Evolutionary conservation across 2,329 filamentous ascomycete genomes (phyloP).

Genomic region (Claviceps maximensis): DNA sequence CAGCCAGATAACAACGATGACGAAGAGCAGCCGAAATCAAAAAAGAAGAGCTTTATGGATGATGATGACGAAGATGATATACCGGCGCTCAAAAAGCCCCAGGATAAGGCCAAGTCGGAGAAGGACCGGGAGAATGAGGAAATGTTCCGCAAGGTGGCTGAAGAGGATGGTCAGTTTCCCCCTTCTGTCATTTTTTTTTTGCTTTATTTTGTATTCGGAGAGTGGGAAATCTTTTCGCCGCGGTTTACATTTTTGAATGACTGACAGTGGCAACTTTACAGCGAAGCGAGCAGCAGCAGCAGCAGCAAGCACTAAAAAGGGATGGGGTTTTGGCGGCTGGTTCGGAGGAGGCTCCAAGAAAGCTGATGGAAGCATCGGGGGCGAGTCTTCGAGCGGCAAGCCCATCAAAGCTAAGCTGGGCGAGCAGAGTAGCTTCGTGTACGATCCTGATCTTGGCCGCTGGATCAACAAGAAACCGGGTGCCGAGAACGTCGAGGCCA

Average conservation of each 20-base stretch:
- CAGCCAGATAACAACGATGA: conserved; percentile 36
- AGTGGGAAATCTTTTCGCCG: too few relatives aligned
- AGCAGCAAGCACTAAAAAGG: conserved; percentile 40
- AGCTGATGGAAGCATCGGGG: conserved; percentile 22
- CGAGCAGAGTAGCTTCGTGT: conserved; percentile 85
- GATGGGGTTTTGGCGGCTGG: conserved; percentile 79
- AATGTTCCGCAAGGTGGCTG: conserved; percentile 72
- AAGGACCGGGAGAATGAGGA: conserved; percentile 73
- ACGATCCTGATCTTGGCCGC: conserved; percentile 89
- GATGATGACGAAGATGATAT: conserved; percentile 62
- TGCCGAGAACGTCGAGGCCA: conserved; percentile 44
- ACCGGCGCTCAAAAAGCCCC: conserved; percentile 28
- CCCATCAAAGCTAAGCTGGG: conserved; percentile 88
- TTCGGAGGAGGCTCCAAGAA: conserved; percentile 65
- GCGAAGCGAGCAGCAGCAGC: conserved; percentile 43
- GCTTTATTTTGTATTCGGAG: not conserved
- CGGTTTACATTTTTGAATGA: not conserved
- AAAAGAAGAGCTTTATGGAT: conserved; percentile 71
- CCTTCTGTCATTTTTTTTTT: not conserved
- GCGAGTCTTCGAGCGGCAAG: conserved; percentile 37
- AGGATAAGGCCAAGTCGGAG: conserved; percentile 50
- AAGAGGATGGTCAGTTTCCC: conserved; percentile 56
- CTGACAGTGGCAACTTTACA: conserved; percentile 16
- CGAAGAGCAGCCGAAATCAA: conserved; percentile 42
- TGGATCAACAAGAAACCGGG: conserved; percentile 96